Evolutionary conservation across 345 rosid species (phyloP).

Genomic region (Gossypium thurberi): DNA sequence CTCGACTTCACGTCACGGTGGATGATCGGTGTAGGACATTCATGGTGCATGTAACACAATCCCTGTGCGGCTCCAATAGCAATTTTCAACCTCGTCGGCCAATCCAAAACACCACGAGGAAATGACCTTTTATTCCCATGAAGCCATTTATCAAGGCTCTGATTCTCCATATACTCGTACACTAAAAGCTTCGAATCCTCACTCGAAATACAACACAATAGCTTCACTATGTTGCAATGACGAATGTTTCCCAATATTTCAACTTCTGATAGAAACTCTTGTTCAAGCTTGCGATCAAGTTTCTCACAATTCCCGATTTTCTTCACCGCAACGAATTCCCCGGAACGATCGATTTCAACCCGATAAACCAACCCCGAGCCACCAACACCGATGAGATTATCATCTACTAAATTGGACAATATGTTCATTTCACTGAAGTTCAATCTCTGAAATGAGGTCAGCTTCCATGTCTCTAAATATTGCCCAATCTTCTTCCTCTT

Average conservation of each 20-base stretch:
- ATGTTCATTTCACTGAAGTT: constrained; percentile 57
- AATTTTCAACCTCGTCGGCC: constrained; percentile 69
- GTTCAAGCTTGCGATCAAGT: constrained; percentile 52
- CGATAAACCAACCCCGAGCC: constrained; percentile 89
- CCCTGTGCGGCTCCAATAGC: constrained; percentile 88
- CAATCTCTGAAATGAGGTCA: constrained; percentile 70
- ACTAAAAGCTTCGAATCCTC: constrained; percentile 85
- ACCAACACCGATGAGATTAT: constrained; percentile 74
- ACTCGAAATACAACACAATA: constrained; percentile 77
- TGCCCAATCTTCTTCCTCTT: constrained; percentile 31
- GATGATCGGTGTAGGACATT: constrained; percentile 59
- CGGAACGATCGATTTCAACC: constrained; percentile 30
- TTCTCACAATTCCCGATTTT: constrained; percentile 55
- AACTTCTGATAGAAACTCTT: constrained; percentile 72
- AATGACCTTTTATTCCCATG: constrained; percentile 39
- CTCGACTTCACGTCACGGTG: constrained; percentile 92
- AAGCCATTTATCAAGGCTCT: constrained; percentile 83
- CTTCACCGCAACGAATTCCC: constrained; percentile 72
- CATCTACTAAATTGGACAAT: constrained; percentile 55
- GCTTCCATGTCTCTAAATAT: constrained; percentile 55
- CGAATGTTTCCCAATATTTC: constrained; percentile 67
- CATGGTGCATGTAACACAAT: constrained; percentile 85
- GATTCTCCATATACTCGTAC: constrained; percentile 86
- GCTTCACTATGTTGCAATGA: constrained; percentile 77
- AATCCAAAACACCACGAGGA: constrained; percentile 26